Evolutionary conservation across 805 yeast species (phyloP).

Genomic region (Saccharomyces eubayanus): DNA sequence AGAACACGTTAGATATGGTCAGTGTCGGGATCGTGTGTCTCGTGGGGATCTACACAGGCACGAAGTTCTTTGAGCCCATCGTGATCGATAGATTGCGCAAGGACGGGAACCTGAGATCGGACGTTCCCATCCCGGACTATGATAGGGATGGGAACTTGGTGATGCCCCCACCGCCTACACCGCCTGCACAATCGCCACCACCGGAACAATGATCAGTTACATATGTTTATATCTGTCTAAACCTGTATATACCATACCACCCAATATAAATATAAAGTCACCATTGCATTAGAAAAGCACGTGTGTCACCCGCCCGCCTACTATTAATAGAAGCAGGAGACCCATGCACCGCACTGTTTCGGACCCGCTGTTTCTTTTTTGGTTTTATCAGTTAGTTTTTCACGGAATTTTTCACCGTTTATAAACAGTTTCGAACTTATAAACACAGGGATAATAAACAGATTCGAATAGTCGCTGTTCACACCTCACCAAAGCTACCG

Average conservation of each 20-base stretch:
- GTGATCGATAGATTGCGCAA: constrained; percentile 56
- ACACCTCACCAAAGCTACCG: not conserved
- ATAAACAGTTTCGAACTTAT: not conserved
- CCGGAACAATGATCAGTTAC: not conserved
- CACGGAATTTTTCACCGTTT: not conserved
- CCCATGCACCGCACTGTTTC: not conserved
- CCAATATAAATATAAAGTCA: not conserved
- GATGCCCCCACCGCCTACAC: too few relatives aligned
- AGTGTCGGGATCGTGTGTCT: constrained; percentile 22
- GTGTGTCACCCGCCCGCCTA: not conserved
- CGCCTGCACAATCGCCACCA: not conserved
- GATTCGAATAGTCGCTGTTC: not conserved
- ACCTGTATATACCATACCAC: not conserved
- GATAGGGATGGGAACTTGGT: constrained; percentile 27
- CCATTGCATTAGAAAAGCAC: not conserved
- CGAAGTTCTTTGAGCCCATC: constrained; percentile 66
- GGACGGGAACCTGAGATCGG: constrained; percentile 58
- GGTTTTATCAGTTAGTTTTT: not conserved
- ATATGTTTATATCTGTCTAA: not conserved
- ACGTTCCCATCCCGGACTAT: constrained; percentile 48
- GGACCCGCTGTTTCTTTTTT: not conserved
- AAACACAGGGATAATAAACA: not conserved
- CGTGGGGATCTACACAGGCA: constrained; percentile 41
- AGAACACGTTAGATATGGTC: constrained; percentile 15
- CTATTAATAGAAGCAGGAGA: not conserved